phyloP scores from a whole-genome alignment of 176 grass and related monocot genomes.

The Panicum miliaceum region DNA sequence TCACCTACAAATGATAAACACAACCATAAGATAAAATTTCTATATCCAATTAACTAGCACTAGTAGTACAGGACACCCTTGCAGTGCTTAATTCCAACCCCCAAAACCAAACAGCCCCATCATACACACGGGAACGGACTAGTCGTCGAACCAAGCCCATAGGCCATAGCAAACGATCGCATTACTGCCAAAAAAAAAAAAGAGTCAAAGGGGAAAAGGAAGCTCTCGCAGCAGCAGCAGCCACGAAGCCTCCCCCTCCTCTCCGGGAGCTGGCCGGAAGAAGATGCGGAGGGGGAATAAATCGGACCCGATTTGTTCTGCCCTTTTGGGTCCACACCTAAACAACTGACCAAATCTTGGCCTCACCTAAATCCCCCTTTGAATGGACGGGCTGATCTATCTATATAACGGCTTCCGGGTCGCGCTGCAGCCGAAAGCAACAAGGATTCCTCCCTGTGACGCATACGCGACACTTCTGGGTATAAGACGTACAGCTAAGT shows the following conservation, averaged over 20 bases:
- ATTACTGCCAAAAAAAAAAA: not conserved
- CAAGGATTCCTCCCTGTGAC: not conserved
- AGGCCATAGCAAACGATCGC: slow-evolving; percentile 11
- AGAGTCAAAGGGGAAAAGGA: not conserved
- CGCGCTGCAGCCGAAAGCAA: slow-evolving; percentile 17
- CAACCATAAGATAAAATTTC: not conserved
- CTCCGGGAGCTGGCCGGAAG: not conserved
- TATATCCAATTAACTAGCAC: not conserved
- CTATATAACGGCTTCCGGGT: not conserved
- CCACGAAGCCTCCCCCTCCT: slow-evolving; percentile 39
- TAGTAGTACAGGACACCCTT: not conserved
- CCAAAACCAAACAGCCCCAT: not conserved
- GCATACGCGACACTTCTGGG: not conserved
- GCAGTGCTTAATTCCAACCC: not conserved
- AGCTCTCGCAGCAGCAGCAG: not conserved
- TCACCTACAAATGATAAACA: not conserved
- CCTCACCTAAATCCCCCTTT: slow-evolving; percentile 40
- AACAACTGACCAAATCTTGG: slow-evolving; percentile 45
- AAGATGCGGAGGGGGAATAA: not conserved
- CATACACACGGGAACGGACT: not conserved
- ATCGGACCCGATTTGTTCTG: not conserved
- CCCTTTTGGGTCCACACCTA: slow-evolving; percentile 1
- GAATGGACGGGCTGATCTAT: slow-evolving; percentile 21
- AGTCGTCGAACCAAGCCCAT: not conserved
- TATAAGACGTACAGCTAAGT: too few relatives aligned